Evolutionary conservation across 345 rosid species (phyloP), one percentile per base, ranked within the genome.

Genomic region (Gynandropsis gynandra): DNA sequence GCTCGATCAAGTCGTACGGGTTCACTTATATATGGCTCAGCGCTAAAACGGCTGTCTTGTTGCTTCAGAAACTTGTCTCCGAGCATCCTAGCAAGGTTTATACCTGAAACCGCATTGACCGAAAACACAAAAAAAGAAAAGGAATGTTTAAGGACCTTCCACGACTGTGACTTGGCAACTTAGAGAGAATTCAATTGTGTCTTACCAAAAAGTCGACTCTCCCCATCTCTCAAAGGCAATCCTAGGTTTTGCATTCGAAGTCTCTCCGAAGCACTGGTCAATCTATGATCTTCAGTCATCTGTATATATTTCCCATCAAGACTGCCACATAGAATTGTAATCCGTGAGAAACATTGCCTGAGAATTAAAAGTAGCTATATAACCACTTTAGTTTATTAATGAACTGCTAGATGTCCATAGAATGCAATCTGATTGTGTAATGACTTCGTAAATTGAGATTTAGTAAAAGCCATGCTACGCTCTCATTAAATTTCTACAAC

Each of bases 1-100:
- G 77, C 58, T 61, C 49, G 76, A 68, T 76, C 61, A 56, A 93
- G 67, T 57, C 65, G 81, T 58, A 88, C 73, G 63, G 72, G 80
- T 68, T 69, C 65, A 61, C 99, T 93, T 66, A 83, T 73, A 55
- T 68, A 81, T 33, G 99, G 99, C 70, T 83, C 94, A 9, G 94
- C 75, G 53, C 85, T 81, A 65, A 88, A 88, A 24, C 97, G 81
- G 8, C 66, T 56, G 44, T 93, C 99, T 74, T 88, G 89, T 73
- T 81, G 81, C 71, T 93, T 93, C 60, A 81, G 67, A 72, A 81
- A 93, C 52, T 93, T 93, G 75, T 85, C 99, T 57, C 99, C 99
- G 50, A 93, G 97, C 95, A 88, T 81, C 56, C 95, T 79, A 40
- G 94, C 83, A 51, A 93, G 95, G 69, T 83, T 88, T 74, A 93